Evolutionary conservation across 495 filamentous ascomycete species (phyloP).

Genomic region (Podospora bellae-mahoneyi): DNA sequence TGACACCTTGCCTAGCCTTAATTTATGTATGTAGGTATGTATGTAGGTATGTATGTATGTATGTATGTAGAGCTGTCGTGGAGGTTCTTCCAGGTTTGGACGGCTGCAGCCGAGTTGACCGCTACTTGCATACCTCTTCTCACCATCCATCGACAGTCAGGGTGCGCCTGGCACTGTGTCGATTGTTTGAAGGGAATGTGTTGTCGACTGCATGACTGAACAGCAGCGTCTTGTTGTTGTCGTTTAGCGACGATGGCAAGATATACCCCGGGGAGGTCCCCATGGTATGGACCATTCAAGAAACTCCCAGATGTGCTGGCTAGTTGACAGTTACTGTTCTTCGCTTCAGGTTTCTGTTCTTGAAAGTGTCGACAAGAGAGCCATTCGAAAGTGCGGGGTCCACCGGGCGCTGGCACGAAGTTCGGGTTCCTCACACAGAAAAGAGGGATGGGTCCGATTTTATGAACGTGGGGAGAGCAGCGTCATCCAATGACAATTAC

Average conservation of each 20-base stretch:
- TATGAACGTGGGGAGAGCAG: not conserved
- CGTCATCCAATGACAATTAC: constrained; percentile 19
- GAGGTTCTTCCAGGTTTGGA: not conserved
- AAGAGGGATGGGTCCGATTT: not conserved
- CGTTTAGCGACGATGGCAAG: not conserved
- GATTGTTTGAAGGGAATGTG: not conserved
- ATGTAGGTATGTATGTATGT: not conserved
- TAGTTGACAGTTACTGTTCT: not conserved
- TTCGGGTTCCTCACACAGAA: constrained; percentile 2
- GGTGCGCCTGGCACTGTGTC: not conserved
- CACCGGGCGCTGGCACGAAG: not conserved
- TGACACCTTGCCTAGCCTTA: not conserved
- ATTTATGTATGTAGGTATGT: not conserved
- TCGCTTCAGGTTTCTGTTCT: not conserved
- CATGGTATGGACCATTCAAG: not conserved
- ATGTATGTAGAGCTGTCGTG: not conserved
- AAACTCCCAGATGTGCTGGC: not conserved
- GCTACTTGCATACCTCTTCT: not conserved
- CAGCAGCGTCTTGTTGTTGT: not conserved
- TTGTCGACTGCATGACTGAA: not conserved
- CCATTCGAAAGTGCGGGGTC: constrained; percentile 3
- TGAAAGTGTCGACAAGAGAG: not conserved
- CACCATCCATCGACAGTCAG: not conserved
- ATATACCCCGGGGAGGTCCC: not conserved
- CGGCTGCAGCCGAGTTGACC: not conserved